Evolutionary conservation across 208 protist species (phyloP).

Genomic region (Trypanosoma vivax): DNA sequence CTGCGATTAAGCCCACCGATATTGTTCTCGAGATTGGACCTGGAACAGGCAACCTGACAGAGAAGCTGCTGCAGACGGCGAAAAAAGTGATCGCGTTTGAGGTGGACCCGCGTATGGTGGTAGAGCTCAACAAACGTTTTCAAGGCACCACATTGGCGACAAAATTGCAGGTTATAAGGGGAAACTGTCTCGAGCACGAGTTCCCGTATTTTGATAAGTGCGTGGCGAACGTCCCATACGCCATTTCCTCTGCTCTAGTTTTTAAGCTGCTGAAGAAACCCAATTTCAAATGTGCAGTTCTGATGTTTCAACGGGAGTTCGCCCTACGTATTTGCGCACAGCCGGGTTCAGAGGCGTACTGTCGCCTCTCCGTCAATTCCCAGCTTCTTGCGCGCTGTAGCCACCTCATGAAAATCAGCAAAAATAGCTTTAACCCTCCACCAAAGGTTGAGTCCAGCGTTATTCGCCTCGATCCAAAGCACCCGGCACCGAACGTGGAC

Average conservation of each 20-base stretch:
- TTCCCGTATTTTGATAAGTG: conserved; percentile 99
- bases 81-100: conserved; percentile 99
- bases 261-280: conserved; percentile 98
- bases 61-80: conserved; percentile 95
- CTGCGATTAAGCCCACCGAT: conserved; percentile 95
- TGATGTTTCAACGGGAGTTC: conserved; percentile 99
- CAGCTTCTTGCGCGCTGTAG: conserved; percentile 96
- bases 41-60: conserved; percentile 99
- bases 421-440: conserved; percentile 99
- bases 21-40: conserved; percentile 99
- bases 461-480: conserved; percentile 97
- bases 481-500: conserved; percentile 95
- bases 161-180: conserved; percentile 97
- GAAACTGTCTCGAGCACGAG: conserved; percentile 98
- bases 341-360: conserved; percentile 96
- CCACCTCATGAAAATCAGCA: conserved; percentile 98
- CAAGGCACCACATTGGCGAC: conserved; percentile 77
- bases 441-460: conserved; percentile 99
- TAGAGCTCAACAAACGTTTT: conserved; percentile 99
- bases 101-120: conserved; percentile 99
- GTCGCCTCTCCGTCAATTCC: conserved; percentile 98
- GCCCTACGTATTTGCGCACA: conserved; percentile 97
- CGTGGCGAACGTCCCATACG: conserved; percentile 99
- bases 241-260: conserved; percentile 98
- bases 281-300: conserved; percentile 92